A percentile compares a stretch with the other conserved stretches of the same genome.
Evolutionary conservation across 2,329 filamentous ascomycete genomes (phyloP).

Genomic region (Xylariaceae sp.): DNA sequence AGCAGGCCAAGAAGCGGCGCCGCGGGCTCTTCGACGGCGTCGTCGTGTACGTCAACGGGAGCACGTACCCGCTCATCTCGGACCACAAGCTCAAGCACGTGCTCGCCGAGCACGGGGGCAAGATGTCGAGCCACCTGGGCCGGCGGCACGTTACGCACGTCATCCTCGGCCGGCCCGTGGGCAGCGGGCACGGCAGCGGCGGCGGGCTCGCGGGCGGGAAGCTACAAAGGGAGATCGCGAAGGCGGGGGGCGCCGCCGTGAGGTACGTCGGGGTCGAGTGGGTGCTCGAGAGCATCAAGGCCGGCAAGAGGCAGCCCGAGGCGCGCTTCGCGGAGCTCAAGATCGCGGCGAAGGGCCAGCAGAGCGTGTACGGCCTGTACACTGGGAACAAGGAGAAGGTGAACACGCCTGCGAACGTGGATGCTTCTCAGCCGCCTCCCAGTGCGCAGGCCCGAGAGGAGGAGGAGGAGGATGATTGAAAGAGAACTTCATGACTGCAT

Average conservation of each 20-base stretch:
- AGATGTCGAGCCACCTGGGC: conserved; percentile 71
- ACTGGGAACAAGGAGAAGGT: conserved; percentile 34
- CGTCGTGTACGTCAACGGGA: conserved; percentile 86
- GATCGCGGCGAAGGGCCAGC: conserved; percentile 66
- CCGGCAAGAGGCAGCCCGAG: conserved; percentile 76
- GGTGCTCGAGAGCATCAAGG: conserved; percentile 83
- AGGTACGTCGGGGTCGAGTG: conserved; percentile 85
- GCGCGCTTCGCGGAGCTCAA: conserved; percentile 70
- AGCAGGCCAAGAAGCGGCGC: conserved; percentile 53
- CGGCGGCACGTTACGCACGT: conserved; percentile 83
- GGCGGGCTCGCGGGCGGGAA: conserved; percentile 80
- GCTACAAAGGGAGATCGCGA: conserved; percentile 78
- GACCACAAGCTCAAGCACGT: conserved; percentile 86
- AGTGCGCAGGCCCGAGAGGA: conserved; percentile 17
- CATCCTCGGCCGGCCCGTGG: conserved; percentile 69
- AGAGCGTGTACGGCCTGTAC: conserved; percentile 65
- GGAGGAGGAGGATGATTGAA: not conserved
- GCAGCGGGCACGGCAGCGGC: conserved; percentile 37
- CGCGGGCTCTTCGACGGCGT: conserved; percentile 70
- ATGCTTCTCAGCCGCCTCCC: conserved; percentile 18
- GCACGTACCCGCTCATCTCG: conserved; percentile 78
- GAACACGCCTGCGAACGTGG: not conserved
- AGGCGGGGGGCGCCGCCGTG: conserved; percentile 70
- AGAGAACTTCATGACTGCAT: conserved; percentile 1
- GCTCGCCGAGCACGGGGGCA: conserved; percentile 75